A percentile compares a stretch with the other conserved stretches of the same genome.
Evolutionary conservation across 805 yeast species (phyloP).

Genomic region (Candida xyloterini): DNA sequence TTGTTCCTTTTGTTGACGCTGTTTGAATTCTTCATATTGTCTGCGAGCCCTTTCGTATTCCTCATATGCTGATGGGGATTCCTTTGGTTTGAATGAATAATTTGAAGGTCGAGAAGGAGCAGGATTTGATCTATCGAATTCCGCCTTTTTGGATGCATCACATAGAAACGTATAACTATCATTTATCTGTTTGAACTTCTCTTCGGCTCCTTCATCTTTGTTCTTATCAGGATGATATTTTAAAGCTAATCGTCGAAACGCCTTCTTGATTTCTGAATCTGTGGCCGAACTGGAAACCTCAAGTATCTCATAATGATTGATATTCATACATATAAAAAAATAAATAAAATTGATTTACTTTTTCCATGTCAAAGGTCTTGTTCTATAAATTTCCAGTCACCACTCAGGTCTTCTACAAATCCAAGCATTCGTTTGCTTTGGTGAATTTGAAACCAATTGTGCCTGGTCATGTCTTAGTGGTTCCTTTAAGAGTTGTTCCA

Average conservation of each 20-base stretch:
- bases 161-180: conserved; percentile 84
- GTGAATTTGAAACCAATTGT: conserved; percentile 91
- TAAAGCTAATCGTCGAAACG: conserved; percentile 72
- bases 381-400: conserved; percentile 56
- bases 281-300: conserved; percentile 54
- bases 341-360: not conserved
- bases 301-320: conserved; percentile 58
- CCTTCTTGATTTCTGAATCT: conserved; percentile 65
- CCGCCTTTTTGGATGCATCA: conserved; percentile 53
- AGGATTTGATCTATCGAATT: conserved; percentile 47
- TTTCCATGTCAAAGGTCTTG: conserved; percentile 30
- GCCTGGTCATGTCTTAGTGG: conserved; percentile 90
- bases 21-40: conserved; percentile 22
- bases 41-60: conserved; percentile 25
- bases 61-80: conserved; percentile 12
- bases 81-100: conserved; percentile 3
- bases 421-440: conserved; percentile 72
- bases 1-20: conserved; percentile 16
- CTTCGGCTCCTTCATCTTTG: conserved; percentile 58
- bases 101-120: conserved; percentile 3
- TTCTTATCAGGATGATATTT: conserved; percentile 81
- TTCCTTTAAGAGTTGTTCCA: conserved; percentile 70
- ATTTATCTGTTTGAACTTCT: conserved; percentile 82
- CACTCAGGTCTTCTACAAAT: conserved; percentile 53
- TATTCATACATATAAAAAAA: conserved; percentile 2